phyloP scores from a whole-genome alignment of 2,329 filamentous ascomycete genomes.

The Ustulina deusta region DNA sequence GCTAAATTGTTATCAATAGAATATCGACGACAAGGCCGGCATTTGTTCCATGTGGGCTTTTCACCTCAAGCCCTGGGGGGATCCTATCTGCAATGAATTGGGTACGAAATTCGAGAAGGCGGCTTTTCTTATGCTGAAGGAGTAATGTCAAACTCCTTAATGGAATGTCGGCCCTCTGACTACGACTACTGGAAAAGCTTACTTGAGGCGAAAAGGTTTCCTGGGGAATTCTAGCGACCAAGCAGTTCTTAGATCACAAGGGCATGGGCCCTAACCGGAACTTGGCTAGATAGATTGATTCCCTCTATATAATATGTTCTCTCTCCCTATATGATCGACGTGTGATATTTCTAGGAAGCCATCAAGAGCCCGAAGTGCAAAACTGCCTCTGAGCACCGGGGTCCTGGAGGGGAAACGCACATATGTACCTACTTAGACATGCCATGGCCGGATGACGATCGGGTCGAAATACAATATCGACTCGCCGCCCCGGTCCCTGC shows the following conservation, averaged over 20 bases:
- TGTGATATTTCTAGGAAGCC: not conserved
- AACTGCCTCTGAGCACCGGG: not conserved
- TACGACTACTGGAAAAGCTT: not conserved
- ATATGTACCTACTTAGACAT: too few species aligned
- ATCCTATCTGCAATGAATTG: constrained; percentile 31
- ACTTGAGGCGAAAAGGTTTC: not conserved
- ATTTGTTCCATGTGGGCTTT: constrained; percentile 49
- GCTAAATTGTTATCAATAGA: constrained; percentile 39
- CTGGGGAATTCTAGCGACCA: not conserved
- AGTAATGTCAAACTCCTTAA: not conserved
- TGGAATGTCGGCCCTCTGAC: not conserved
- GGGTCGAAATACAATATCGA: too few species aligned
- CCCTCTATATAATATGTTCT: not conserved
- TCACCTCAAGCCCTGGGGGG: constrained; percentile 34
- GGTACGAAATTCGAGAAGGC: constrained; percentile 39
- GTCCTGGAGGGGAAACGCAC: not conserved
- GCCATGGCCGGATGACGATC: too few species aligned
- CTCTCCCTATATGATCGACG: not conserved
- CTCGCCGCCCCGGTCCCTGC: too few species aligned
- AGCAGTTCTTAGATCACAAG: not conserved
- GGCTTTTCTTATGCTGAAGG: constrained; percentile 33
- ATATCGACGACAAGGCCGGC: constrained; percentile 53
- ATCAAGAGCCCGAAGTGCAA: not conserved
- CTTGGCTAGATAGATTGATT: not conserved
- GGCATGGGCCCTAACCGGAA: not conserved